Evolutionary conservation across 257 asterid species (phyloP).

Genomic region (Hygrophila difformis): DNA sequence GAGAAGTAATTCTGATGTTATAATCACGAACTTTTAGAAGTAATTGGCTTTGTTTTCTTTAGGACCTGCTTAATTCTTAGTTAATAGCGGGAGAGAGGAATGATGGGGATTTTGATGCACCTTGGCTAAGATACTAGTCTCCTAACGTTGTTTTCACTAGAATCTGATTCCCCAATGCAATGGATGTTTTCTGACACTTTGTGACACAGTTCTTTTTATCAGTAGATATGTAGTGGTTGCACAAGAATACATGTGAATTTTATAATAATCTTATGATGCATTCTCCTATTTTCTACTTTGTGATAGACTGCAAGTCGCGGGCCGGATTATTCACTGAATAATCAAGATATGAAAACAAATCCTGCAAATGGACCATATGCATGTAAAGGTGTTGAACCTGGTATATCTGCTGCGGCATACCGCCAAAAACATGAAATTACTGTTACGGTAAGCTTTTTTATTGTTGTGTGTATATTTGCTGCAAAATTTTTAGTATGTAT

Average conservation of each 20-base stretch:
- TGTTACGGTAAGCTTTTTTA: constrained; percentile 49
- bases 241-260: constrained; percentile 4
- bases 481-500: too few species aligned
- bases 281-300: constrained; percentile 4
- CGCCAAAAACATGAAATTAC: constrained; percentile 74
- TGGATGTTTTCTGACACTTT: too few species aligned
- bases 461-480: not conserved
- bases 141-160: too few species aligned
- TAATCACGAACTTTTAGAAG: too few species aligned
- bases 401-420: constrained; percentile 56
- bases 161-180: too few species aligned
- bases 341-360: constrained; percentile 23
- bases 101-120: too few species aligned
- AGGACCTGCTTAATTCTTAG: too few species aligned
- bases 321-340: constrained; percentile 35
- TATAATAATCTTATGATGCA: not conserved
- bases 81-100: too few species aligned
- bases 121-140: too few species aligned
- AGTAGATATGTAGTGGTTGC: constrained; percentile 9
- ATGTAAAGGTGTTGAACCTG: constrained; percentile 39
- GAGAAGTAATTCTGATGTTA: too few species aligned
- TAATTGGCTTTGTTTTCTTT: too few species aligned
- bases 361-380: constrained; percentile 28
- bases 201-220: not conserved
- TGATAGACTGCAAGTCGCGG: constrained; percentile 36